These are phyloP conservation scores for Pinus albicaulis DNA, from an alignment of 75 land plant genomes.

Conservation along the genomic window DNA sequence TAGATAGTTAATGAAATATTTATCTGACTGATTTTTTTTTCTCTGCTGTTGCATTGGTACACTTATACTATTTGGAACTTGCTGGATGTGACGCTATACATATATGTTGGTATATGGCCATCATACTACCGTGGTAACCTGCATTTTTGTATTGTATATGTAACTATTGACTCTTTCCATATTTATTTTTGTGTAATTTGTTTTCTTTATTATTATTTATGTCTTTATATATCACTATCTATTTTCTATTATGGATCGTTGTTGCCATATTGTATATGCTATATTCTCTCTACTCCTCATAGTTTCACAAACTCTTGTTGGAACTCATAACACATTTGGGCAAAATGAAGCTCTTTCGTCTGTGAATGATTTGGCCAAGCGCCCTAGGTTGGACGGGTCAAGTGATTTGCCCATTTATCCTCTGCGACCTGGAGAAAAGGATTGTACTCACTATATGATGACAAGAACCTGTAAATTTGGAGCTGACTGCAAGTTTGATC, in stretches of 20 bases:
- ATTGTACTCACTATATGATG: constrained; percentile 90
- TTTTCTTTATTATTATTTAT: constrained; percentile 6
- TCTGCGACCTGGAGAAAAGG: constrained; percentile 95
- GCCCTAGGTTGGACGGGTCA: constrained; percentile 54
- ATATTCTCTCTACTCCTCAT: constrained; percentile 40
- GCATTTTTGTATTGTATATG: constrained; percentile 9
- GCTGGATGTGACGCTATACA: constrained; percentile 15
- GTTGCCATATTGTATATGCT: constrained; percentile 14
- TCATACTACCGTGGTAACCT: constrained; percentile 6
- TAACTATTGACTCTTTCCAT: constrained; percentile 3
- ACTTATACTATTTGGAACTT: constrained; percentile 9
- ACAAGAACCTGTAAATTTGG: constrained; percentile 96
- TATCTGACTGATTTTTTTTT: constrained; percentile 11
- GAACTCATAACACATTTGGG: constrained; percentile 47
- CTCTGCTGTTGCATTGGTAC: constrained; percentile 8
- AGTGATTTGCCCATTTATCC: constrained; percentile 73
- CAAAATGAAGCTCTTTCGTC: constrained; percentile 59
- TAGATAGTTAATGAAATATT: neutral
- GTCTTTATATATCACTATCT: neutral
- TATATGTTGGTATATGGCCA: constrained; percentile 13
- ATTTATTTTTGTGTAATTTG: neutral
- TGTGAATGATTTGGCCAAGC: constrained; percentile 52
- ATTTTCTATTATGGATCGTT: constrained; percentile 3
- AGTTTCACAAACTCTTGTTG: constrained; percentile 50
- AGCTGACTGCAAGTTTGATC: constrained; percentile 89